Conservation (phyloP, 306 rosid genomes). For the Trifolium dubium region DNA sequence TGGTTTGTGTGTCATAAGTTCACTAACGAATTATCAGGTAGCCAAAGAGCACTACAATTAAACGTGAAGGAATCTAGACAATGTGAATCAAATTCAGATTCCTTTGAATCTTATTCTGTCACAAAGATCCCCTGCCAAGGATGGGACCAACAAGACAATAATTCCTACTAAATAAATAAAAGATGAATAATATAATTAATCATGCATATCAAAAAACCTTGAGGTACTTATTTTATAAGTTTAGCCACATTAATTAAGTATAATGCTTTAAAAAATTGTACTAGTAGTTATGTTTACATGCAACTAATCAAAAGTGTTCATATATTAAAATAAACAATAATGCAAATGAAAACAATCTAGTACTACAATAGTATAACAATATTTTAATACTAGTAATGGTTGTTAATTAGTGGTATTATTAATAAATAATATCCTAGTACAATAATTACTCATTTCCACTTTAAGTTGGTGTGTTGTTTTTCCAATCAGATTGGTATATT, state of each 20-base stretch:
- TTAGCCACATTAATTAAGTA: neutral
- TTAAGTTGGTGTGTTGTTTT: conserved; percentile 23
- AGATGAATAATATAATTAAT: conserved; percentile 11
- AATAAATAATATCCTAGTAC: neutral
- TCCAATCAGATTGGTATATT: conserved; percentile 25
- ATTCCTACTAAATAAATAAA: neutral
- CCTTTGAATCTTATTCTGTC: conserved; percentile 33
- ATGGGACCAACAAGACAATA: neutral
- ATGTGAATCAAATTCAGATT: conserved; percentile 44
- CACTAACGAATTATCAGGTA: conserved; percentile 4
- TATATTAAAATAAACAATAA: neutral
- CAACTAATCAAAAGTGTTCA: neutral
- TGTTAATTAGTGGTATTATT: neutral
- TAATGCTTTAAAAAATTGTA: conserved; percentile 7
- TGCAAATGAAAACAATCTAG: neutral
- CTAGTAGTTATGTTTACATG: neutral
- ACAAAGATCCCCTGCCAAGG: conserved; percentile 34
- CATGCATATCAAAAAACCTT: neutral
- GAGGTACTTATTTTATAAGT: neutral
- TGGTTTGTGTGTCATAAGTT: conserved; percentile 36
- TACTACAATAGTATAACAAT: neutral
- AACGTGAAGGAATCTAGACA: conserved; percentile 20
- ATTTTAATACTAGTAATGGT: neutral
- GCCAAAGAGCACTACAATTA: conserved; percentile 2
- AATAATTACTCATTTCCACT: neutral